Evolutionary conservation across 495 filamentous ascomycete species (phyloP).

Genomic region (Chlorociboria aeruginascens): DNA sequence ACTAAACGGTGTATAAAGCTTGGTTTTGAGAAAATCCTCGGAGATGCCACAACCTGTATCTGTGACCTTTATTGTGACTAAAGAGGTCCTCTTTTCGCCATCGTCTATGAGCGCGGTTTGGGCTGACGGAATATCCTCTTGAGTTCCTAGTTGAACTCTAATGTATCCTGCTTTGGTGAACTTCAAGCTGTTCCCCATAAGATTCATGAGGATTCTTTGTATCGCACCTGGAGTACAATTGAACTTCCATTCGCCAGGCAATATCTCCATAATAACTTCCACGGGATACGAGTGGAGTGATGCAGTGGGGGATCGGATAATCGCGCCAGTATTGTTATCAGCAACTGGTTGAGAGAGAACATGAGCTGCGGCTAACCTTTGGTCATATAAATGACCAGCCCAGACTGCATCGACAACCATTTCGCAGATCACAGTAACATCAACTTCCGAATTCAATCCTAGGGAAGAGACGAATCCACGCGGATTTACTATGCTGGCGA

Average conservation of each 20-base stretch:
- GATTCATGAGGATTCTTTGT: constrained; percentile 63
- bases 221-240: constrained; percentile 36
- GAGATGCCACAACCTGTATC: constrained; percentile 39
- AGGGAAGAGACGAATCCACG: background rate
- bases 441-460: background rate
- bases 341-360: no score
- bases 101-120: no score
- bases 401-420: background rate
- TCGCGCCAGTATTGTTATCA: no score
- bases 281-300: constrained; percentile 18
- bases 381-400: background rate
- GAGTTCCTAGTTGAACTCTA: constrained; percentile 10
- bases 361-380: no score
- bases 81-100: background rate
- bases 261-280: constrained; percentile 50
- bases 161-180: constrained; percentile 56
- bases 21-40: constrained; percentile 46
- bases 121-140: background rate
- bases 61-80: background rate
- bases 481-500: background rate
- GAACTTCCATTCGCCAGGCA: constrained; percentile 24
- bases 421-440: background rate
- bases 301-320: no score
- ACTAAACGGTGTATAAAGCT: constrained; percentile 53
- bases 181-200: constrained; percentile 72